These are phyloP conservation scores for Aspergillus ustus DNA, from an alignment of 2,329 filamentous ascomycete species.

Conservation along the genomic window DNA sequence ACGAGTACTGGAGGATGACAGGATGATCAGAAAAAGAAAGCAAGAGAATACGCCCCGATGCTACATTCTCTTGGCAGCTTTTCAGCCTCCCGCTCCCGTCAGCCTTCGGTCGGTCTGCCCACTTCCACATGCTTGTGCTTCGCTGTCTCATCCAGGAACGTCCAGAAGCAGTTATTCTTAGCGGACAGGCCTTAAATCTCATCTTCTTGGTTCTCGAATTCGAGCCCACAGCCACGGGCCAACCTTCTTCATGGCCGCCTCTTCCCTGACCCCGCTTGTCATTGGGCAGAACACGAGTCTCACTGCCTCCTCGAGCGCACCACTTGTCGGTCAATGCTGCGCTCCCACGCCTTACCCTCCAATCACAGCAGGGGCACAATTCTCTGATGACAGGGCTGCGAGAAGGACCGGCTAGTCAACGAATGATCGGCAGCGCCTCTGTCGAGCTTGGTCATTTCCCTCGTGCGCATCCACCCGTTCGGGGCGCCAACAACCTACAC, in stretches of 20 bases:
- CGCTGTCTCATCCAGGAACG: neutral
- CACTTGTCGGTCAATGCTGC: constrained; percentile 1
- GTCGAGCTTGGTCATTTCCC: neutral
- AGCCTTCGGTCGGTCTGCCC: neutral
- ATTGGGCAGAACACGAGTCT: constrained; percentile 21
- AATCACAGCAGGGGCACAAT: constrained; percentile 6
- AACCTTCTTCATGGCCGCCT: constrained; percentile 1
- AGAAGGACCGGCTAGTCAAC: neutral
- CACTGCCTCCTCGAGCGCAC: constrained; percentile 19
- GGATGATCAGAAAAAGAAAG: neutral
- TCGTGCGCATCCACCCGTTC: constrained; percentile 8
- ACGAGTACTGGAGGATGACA: neutral
- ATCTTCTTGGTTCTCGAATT: neutral
- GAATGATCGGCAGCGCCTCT: constrained; percentile 4
- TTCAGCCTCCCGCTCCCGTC: neutral
- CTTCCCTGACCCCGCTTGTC: neutral
- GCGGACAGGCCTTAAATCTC: neutral
- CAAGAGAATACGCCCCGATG: neutral
- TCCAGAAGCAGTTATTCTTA: neutral
- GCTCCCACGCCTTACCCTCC: neutral
- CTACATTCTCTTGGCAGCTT: constrained; percentile 3
- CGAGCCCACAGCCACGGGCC: constrained; percentile 5
- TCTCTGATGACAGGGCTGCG: neutral
- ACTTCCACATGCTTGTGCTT: neutral
- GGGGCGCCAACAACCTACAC: constrained; percentile 1